These are phyloP conservation scores for Escallonia rubra DNA, from an alignment of 129 eudicot species.

Conservation along the genomic window DNA sequence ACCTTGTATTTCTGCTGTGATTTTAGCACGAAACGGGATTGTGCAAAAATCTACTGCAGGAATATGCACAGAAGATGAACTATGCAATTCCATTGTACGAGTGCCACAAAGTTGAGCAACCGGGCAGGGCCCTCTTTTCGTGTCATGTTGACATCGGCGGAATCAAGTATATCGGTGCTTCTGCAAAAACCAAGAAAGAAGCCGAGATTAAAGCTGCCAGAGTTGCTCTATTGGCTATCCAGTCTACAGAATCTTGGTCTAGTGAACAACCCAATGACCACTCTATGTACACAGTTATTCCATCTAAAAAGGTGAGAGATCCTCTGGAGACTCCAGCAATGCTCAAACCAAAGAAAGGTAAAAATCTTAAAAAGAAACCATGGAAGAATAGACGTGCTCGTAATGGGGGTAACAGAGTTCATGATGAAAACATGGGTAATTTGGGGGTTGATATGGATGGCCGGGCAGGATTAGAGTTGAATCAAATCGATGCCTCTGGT, in stretches of 20 bases:
- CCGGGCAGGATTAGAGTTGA: slow-evolving; percentile 1
- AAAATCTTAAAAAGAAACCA: slow-evolving; percentile 25
- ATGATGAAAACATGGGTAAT: slow-evolving; percentile 8
- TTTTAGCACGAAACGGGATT: slow-evolving; percentile 89
- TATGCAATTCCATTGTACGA: slow-evolving; percentile 73
- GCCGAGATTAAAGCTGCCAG: slow-evolving; percentile 96
- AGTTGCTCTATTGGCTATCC: slow-evolving; percentile 75
- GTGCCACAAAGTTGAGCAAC: slow-evolving; percentile 46
- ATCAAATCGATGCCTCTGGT: not conserved
- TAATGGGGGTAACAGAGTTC: not conserved
- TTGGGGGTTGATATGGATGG: slow-evolving; percentile 1
- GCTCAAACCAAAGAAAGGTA: slow-evolving; percentile 40
- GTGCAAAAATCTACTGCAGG: slow-evolving; percentile 92
- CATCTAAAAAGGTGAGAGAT: slow-evolving; percentile 46
- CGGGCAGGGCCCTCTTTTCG: slow-evolving; percentile 38
- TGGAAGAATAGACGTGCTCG: slow-evolving; percentile 14
- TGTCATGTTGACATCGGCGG: slow-evolving; percentile 88
- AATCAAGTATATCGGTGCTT: slow-evolving; percentile 73
- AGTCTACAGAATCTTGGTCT: slow-evolving; percentile 26
- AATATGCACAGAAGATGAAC: slow-evolving; percentile 96
- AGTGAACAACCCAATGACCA: slow-evolving; percentile 16
- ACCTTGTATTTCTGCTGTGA: slow-evolving; percentile 2
- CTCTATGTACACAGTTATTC: slow-evolving; percentile 65
- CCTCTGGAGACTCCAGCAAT: slow-evolving; percentile 23
- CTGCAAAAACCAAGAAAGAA: slow-evolving; percentile 80